These are phyloP conservation scores for Tieghemiomyces parasiticus DNA, from an alignment of 192 early-diverging fungal genomes.

Conservation along the genomic window DNA sequence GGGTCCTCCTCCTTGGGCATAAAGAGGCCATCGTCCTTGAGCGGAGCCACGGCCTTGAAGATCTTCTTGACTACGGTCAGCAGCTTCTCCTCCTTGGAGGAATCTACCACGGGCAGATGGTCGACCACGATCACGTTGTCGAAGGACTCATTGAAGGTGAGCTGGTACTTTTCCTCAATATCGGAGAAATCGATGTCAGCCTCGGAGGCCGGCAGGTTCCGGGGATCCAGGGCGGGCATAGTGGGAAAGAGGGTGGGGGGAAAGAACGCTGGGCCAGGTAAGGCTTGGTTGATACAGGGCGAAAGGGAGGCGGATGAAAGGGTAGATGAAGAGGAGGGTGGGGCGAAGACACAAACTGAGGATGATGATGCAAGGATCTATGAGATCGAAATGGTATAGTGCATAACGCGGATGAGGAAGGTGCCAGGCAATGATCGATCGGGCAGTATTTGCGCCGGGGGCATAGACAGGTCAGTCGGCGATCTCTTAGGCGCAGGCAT, in stretches of 20 bases:
- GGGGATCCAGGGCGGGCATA: slow-evolving; percentile 36
- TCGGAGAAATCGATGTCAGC: slow-evolving; percentile 86
- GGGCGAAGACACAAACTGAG: too few species aligned
- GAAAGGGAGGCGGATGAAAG: too few species aligned
- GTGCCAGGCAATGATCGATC: too few species aligned
- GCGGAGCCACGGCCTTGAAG: slow-evolving; percentile 58
- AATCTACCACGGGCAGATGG: slow-evolving; percentile 77
- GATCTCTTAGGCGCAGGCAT: too few species aligned
- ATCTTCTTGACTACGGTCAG: slow-evolving; percentile 53
- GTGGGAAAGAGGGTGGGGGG: slow-evolving; percentile 10
- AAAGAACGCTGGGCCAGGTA: too few species aligned
- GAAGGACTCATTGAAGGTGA: slow-evolving; percentile 60
- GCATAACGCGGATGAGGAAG: too few species aligned
- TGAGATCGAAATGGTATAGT: too few species aligned
- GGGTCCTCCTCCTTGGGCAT: slow-evolving; percentile 69
- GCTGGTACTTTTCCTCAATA: slow-evolving; percentile 59
- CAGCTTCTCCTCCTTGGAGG: slow-evolving; percentile 73
- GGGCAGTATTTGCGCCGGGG: too few species aligned
- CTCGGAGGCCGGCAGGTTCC: slow-evolving; percentile 49
- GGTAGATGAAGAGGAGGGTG: too few species aligned
- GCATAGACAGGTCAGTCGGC: too few species aligned
- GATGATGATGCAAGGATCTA: too few species aligned
- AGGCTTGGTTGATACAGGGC: too few species aligned
- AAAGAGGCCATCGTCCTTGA: slow-evolving; percentile 68
- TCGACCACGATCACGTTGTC: slow-evolving; percentile 83